Evolutionary conservation across 768 basidiomycete genomes (phyloP).

Genomic region (Phlebiopsis gigantea): DNA sequence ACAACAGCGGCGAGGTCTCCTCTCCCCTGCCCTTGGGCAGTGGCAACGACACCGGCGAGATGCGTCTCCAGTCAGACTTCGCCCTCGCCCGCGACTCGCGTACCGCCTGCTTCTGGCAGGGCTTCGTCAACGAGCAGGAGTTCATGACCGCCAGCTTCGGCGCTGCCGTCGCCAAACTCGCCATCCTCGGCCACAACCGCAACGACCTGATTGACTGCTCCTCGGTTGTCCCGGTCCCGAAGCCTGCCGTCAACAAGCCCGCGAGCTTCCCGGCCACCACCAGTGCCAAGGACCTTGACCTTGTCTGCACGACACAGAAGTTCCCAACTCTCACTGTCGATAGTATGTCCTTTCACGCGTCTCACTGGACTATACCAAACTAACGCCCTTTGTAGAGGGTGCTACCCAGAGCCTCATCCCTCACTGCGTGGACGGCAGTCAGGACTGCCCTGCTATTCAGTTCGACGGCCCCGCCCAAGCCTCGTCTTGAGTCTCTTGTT

Average conservation of each 20-base stretch:
- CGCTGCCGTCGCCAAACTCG: conserved; percentile 13
- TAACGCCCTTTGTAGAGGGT: not conserved
- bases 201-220: conserved; percentile 14
- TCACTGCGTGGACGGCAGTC: conserved; percentile 10
- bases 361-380: too few relatives aligned
- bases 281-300: conserved; percentile 19
- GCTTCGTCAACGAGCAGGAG: conserved; percentile 25
- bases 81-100: conserved; percentile 28
- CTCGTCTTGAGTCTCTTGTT: not conserved
- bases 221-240: conserved; percentile 15
- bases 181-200: conserved; percentile 15
- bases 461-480: conserved; percentile 8
- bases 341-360: not conserved
- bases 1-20: conserved; percentile 15
- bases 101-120: conserved; percentile 32
- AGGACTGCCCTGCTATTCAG: conserved; percentile 6
- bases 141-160: conserved; percentile 19
- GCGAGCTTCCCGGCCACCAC: conserved; percentile 31
- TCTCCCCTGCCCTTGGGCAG: conserved; percentile 20
- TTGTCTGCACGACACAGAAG: conserved; percentile 27
- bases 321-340: conserved; percentile 31
- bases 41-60: conserved; percentile 20
- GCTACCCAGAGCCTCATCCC: conserved; percentile 10
- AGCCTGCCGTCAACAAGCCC: conserved; percentile 18
- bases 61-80: conserved; percentile 31